Evolutionary conservation across 495 filamentous ascomycete genomes (phyloP).

Genomic region (Aspergillus bertholletiae): DNA sequence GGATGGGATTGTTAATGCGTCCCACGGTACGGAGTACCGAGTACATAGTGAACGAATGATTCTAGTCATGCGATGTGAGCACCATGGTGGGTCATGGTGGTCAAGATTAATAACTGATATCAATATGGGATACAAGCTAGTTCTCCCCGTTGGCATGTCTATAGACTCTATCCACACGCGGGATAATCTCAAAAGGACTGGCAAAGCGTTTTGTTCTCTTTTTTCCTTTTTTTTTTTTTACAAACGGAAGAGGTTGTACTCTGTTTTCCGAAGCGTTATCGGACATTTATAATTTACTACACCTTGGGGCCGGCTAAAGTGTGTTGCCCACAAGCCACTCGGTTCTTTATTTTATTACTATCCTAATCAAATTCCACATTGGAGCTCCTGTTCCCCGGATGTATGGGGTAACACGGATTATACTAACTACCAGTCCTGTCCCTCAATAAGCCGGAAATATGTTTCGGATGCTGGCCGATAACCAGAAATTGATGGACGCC

Average conservation of each 20-base stretch:
- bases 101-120: not conserved
- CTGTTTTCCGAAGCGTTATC: not conserved
- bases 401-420: slow-evolving; percentile 3
- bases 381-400: not conserved
- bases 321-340: too few species aligned
- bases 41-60: not conserved
- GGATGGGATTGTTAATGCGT: not conserved
- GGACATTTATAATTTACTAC: not conserved
- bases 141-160: not conserved
- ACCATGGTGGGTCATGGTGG: not conserved
- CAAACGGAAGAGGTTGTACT: not conserved
- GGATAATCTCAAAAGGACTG: not conserved
- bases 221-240: not conserved
- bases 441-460: not conserved
- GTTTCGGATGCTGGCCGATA: slow-evolving; percentile 17
- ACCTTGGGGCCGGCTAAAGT: too few species aligned
- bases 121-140: not conserved
- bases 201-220: not conserved
- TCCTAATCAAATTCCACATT: not conserved
- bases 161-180: not conserved
- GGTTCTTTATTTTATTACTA: not conserved
- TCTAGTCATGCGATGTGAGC: not conserved
- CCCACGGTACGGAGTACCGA: not conserved
- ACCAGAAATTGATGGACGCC: slow-evolving; percentile 1
- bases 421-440: not conserved